phyloP scores from a whole-genome alignment of 805 yeast genomes.

The Candida ovalis region DNA sequence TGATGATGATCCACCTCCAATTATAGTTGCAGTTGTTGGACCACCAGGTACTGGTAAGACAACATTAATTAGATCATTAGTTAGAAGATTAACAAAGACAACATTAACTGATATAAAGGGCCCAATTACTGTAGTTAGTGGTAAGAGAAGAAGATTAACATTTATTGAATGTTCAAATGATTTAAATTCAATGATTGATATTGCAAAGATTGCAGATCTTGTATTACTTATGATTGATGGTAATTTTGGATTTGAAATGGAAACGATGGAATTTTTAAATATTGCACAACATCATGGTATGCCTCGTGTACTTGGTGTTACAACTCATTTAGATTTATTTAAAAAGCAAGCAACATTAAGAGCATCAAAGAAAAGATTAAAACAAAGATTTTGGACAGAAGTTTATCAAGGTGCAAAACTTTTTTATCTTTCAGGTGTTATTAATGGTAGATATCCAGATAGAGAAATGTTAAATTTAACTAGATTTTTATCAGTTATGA shows the following conservation, averaged over 20 bases:
- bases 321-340: slow-evolving; percentile 93
- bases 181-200: slow-evolving; percentile 91
- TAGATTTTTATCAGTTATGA: slow-evolving; percentile 93
- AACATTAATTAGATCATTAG: slow-evolving; percentile 83
- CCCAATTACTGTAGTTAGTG: slow-evolving; percentile 94
- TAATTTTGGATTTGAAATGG: slow-evolving; percentile 98
- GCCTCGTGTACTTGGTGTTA: slow-evolving; percentile 94
- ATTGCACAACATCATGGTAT: slow-evolving; percentile 98
- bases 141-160: slow-evolving; percentile 88
- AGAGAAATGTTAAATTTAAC: slow-evolving; percentile 89
- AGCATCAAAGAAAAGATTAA: slow-evolving; percentile 85
- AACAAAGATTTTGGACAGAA: slow-evolving; percentile 97
- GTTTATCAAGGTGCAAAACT: slow-evolving; percentile 97
- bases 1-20: slow-evolving; percentile 96
- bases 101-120: slow-evolving; percentile 85
- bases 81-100: slow-evolving; percentile 83
- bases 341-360: slow-evolving; percentile 85
- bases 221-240: slow-evolving; percentile 91
- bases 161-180: slow-evolving; percentile 92
- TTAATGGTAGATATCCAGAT: slow-evolving; percentile 97
- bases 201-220: slow-evolving; percentile 92
- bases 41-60: slow-evolving; percentile 99
- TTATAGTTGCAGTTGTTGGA: slow-evolving; percentile 93
- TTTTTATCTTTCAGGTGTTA: slow-evolving; percentile 89
- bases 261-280: slow-evolving; percentile 96